A percentile compares a stretch with the other conserved stretches of the same genome.
These are phyloP conservation scores for Trypanosoma melophagium DNA, from an alignment of 208 protist genomes.

Conservation along the genomic window DNA sequence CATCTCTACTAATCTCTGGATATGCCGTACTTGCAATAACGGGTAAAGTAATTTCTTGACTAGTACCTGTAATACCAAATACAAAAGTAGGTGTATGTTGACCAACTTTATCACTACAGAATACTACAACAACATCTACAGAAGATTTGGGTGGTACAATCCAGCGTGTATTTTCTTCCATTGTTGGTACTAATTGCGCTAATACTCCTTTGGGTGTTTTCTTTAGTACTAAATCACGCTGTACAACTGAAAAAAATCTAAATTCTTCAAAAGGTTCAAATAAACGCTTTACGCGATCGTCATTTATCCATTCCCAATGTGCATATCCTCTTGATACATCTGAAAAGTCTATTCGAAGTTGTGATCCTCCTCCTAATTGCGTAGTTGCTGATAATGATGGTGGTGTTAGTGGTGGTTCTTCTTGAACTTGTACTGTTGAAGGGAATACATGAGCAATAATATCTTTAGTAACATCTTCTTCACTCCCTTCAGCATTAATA, in stretches of 20 bases:
- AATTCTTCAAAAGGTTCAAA: slow-evolving; percentile 34
- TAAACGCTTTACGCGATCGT: slow-evolving; percentile 14
- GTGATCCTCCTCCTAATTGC: neutral
- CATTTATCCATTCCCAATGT: slow-evolving; percentile 37
- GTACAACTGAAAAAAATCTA: slow-evolving; percentile 74
- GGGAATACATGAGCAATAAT: neutral
- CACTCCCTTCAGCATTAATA: slow-evolving; percentile 14
- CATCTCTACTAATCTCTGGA: slow-evolving; percentile 87
- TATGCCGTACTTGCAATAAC: slow-evolving; percentile 54
- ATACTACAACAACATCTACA: slow-evolving; percentile 72
- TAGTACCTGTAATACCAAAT: slow-evolving; percentile 84
- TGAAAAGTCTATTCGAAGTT: slow-evolving; percentile 8
- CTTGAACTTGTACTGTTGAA: neutral
- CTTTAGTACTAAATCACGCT: slow-evolving; percentile 51
- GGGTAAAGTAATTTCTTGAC: slow-evolving; percentile 58
- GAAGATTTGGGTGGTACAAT: slow-evolving; percentile 66
- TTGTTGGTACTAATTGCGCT: slow-evolving; percentile 26
- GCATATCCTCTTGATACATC: slow-evolving; percentile 17
- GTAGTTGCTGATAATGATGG: neutral
- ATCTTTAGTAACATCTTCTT: slow-evolving; percentile 7
- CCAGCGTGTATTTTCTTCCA: slow-evolving; percentile 85
- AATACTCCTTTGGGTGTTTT: slow-evolving; percentile 34
- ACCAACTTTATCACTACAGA: slow-evolving; percentile 67
- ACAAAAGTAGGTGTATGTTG: slow-evolving; percentile 35
- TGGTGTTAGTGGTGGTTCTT: no score